Percentiles rank a stretch among this genome's conserved stretches.
These are phyloP conservation scores for Cladochytrium replicatum DNA, from an alignment of 192 early-diverging fungal genomes.

Conservation along the genomic window DNA sequence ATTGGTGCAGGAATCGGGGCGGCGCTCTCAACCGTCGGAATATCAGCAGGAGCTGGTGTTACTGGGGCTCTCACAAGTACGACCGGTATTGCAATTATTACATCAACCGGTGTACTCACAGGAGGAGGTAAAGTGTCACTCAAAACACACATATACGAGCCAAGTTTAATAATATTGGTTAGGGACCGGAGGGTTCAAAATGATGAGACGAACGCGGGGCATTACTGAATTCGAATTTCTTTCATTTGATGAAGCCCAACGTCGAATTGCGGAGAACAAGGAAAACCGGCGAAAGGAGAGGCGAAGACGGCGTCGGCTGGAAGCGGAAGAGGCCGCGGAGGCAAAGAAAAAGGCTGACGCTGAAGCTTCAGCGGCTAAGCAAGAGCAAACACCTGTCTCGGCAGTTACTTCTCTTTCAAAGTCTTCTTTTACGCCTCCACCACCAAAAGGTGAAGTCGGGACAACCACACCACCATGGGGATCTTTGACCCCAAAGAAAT, in stretches of 20 bases:
- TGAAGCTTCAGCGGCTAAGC: background rate
- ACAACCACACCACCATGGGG: too few relatives aligned
- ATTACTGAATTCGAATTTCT: conserved; percentile 80
- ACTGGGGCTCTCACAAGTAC: conserved; percentile 11
- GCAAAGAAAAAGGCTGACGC: conserved; percentile 17
- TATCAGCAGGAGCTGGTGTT: conserved; percentile 15
- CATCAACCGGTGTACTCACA: conserved; percentile 19
- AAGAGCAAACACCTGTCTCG: conserved; percentile 3
- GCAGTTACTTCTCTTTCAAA: too few relatives aligned
- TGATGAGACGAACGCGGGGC: conserved; percentile 75
- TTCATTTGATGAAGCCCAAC: conserved; percentile 21
- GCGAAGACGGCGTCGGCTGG: conserved; percentile 10
- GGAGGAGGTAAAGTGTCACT: conserved; percentile 22
- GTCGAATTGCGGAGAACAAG: conserved; percentile 25
- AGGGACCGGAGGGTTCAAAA: conserved; percentile 61
- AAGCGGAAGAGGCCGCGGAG: conserved; percentile 14
- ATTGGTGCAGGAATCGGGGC: conserved; percentile 23
- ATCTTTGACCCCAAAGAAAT: too few relatives aligned
- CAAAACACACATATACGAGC: background rate
- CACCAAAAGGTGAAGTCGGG: too few relatives aligned
- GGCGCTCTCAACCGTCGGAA: conserved; percentile 16
- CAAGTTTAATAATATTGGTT: conserved; percentile 10
- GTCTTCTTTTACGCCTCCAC: too few relatives aligned
- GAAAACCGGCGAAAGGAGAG: conserved; percentile 23
- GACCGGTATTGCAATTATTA: conserved; percentile 25